phyloP scores from a whole-genome alignment of 2,329 filamentous ascomycete species.

The Botrytis medusae region DNA sequence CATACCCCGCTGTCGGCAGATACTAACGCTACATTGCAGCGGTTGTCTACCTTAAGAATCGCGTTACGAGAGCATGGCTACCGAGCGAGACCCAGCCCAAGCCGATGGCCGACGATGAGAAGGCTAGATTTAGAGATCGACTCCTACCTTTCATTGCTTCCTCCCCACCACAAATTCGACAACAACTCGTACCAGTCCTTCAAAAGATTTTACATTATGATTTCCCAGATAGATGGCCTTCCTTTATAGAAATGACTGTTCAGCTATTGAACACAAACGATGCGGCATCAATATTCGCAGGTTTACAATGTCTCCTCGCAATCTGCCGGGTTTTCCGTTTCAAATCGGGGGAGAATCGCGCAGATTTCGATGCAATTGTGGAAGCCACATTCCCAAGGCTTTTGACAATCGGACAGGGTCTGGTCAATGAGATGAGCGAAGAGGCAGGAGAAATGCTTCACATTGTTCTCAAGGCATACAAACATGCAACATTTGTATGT shows the following conservation, averaged over 20 bases:
- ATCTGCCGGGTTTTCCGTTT: constrained; percentile 96
- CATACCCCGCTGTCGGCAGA: constrained; percentile 35
- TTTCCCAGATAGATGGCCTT: constrained; percentile 91
- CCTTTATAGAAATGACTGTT: constrained; percentile 89
- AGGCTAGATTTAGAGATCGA: constrained; percentile 80
- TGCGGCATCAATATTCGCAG: constrained; percentile 83
- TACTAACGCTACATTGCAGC: constrained; percentile 54
- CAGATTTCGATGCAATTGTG: constrained; percentile 92
- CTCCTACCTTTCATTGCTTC: constrained; percentile 85
- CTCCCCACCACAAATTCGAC: constrained; percentile 77
- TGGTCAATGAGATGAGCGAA: constrained; percentile 86
- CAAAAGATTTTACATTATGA: constrained; percentile 96
- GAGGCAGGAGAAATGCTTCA: constrained; percentile 97
- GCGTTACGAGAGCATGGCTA: constrained; percentile 89
- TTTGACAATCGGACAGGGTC: constrained; percentile 79
- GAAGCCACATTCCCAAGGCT: constrained; percentile 87
- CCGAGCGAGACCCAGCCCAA: constrained; percentile 65
- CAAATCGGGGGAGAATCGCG: constrained; percentile 76
- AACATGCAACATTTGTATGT: constrained; percentile 93
- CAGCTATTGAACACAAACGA: constrained; percentile 86
- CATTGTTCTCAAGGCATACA: constrained; percentile 93
- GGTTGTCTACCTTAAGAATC: constrained; percentile 97
- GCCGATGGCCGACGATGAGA: constrained; percentile 84
- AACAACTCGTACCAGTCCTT: constrained; percentile 89
- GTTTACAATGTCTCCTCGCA: constrained; percentile 88